Evolutionary conservation across 2,329 filamentous ascomycete genomes (phyloP).

Genomic region (Rhexocercosporidium sp.): DNA sequence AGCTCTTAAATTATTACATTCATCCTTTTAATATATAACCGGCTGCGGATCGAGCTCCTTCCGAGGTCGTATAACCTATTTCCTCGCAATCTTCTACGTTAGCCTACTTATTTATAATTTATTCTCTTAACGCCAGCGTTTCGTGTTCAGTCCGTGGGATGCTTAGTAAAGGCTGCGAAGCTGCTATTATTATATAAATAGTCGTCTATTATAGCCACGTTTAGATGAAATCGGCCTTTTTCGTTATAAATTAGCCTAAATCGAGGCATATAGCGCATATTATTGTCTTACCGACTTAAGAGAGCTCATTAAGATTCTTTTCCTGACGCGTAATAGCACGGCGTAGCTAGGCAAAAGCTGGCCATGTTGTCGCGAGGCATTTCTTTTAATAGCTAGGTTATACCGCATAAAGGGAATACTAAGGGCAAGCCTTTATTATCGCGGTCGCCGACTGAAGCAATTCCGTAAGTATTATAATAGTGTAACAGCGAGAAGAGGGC

Average conservation of each 20-base stretch:
- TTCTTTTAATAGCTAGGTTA: constrained; percentile 26
- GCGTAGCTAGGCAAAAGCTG: too few relatives aligned
- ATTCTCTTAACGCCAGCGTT: neutral
- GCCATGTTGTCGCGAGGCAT: too few relatives aligned
- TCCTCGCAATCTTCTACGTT: neutral
- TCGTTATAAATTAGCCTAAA: too few relatives aligned
- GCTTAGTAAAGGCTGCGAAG: neutral
- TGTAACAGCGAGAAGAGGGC: constrained; percentile 22
- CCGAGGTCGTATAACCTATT: neutral
- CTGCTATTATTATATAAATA: neutral
- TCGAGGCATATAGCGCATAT: too few relatives aligned
- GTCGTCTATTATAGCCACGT: neutral
- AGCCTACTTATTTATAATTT: neutral
- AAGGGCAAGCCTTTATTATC: constrained; percentile 29
- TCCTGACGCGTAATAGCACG: too few relatives aligned
- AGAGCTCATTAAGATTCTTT: too few relatives aligned
- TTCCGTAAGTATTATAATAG: constrained; percentile 25
- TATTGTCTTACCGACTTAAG: too few relatives aligned
- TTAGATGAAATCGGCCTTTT: too few relatives aligned
- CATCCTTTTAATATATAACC: neutral
- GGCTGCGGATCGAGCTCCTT: neutral
- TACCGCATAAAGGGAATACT: constrained; percentile 28
- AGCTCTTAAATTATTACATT: neutral
- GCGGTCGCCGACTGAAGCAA: constrained; percentile 25
- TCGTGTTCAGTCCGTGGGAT: neutral